Percentiles rank a stretch among this genome's conserved stretches.
These are phyloP conservation scores for Ophiognomonia clavigignenti-juglandacearum DNA, from an alignment of 2,329 filamentous ascomycete species.

Conservation along the genomic window DNA sequence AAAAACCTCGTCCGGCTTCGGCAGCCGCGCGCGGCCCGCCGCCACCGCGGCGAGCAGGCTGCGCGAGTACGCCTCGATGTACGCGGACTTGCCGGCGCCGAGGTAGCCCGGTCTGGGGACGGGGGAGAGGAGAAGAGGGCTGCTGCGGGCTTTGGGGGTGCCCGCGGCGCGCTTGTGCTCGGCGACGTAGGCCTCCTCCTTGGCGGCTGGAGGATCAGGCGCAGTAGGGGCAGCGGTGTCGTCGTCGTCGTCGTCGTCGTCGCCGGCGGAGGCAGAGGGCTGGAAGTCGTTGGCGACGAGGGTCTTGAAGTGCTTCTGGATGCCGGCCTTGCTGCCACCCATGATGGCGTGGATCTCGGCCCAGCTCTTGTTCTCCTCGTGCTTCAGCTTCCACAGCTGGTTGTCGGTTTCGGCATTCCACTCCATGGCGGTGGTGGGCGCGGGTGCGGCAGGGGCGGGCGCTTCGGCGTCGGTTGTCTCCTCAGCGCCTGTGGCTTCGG, in stretches of 20 bases:
- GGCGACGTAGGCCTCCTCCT: no score
- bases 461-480: background rate
- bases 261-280: conserved; percentile 19
- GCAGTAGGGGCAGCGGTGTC: no score
- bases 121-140: no score
- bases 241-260: conserved; percentile 17
- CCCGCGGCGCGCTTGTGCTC: no score
- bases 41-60: background rate
- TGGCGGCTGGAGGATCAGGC: no score
- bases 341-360: conserved; percentile 10
- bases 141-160: no score
- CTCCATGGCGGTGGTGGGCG: background rate
- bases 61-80: conserved; percentile 10
- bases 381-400: background rate
- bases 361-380: conserved; percentile 11
- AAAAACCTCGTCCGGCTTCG: conserved; percentile 12
- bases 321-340: conserved; percentile 4
- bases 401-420: background rate
- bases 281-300: background rate
- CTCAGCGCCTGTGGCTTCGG: background rate
- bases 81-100: no score
- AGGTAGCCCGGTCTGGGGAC: no score
- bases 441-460: background rate
- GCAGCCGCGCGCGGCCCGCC: conserved; percentile 3
- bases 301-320: conserved; percentile 1